Conservation (phyloP, 2,329 filamentous ascomycete genomes). For the Nemania serpens region DNA sequence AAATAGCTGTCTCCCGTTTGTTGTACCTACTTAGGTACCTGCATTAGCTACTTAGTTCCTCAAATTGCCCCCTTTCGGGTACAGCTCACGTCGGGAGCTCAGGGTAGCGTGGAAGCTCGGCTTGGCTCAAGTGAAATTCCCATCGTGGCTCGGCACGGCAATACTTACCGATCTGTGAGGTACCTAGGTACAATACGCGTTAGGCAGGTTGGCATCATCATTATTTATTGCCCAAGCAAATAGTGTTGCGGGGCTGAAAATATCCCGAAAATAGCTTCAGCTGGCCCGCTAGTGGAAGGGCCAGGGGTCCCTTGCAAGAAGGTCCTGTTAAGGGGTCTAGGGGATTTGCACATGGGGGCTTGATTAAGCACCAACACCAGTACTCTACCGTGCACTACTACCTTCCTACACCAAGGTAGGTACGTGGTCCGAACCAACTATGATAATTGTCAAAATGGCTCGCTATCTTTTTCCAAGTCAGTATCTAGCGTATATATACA, state of each 20-base stretch:
- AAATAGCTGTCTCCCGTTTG: no score
- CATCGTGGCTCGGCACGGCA: no score
- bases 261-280: conserved; percentile 23
- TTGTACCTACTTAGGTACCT: no score
- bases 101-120: no score
- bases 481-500: no score
- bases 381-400: background rate
- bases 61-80: no score
- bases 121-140: no score
- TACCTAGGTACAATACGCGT: no score
- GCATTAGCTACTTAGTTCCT: no score
- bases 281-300: background rate
- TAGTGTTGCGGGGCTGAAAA: conserved; percentile 1
- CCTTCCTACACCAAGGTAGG: background rate
- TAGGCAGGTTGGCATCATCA: no score
- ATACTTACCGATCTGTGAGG: no score
- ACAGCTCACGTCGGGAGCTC: no score
- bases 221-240: background rate
- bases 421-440: background rate
- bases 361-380: background rate
- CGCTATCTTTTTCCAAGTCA: background rate
- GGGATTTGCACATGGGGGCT: conserved; percentile 14
- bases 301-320: conserved; percentile 13
- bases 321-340: conserved; percentile 13
- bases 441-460: background rate